These are phyloP conservation scores for Phytophthora chlamydospora DNA, from an alignment of 352 stramenopile species.

Conservation along the genomic window DNA sequence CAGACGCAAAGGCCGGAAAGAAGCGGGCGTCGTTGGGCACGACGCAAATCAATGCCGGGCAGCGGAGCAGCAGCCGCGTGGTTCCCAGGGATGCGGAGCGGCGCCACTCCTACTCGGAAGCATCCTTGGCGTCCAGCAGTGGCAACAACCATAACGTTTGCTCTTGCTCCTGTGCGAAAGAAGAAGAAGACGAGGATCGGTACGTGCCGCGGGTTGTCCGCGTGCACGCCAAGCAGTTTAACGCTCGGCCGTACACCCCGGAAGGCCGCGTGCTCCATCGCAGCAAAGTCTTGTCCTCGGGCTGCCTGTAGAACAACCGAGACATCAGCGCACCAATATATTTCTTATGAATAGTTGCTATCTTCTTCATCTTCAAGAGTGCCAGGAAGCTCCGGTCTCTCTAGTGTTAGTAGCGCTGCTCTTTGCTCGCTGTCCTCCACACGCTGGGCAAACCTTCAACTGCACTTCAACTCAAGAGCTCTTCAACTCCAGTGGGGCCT, in stretches of 20 bases:
- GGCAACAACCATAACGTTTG: slow-evolving; percentile 10
- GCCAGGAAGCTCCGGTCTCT: too few species aligned
- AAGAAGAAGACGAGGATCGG: slow-evolving; percentile 23
- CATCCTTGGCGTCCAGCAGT: slow-evolving; percentile 14
- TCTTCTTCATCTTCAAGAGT: background rate
- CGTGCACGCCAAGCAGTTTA: slow-evolving; percentile 71
- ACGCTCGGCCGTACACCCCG: slow-evolving; percentile 56
- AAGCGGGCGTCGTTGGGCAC: slow-evolving; percentile 37
- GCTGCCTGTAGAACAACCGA: slow-evolving; percentile 30
- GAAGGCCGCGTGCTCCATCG: slow-evolving; percentile 45
- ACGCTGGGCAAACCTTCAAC: too few species aligned
- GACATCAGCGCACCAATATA: slow-evolving; percentile 1
- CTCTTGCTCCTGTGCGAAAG: slow-evolving; percentile 17
- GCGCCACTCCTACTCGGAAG: slow-evolving; percentile 52
- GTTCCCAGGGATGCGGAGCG: slow-evolving; percentile 23
- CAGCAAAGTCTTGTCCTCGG: slow-evolving; percentile 58
- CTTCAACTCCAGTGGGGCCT: too few species aligned
- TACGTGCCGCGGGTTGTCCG: slow-evolving; percentile 48
- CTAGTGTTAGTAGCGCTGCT: background rate
- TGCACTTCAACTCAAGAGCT: too few species aligned
- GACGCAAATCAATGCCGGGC: slow-evolving; percentile 7
- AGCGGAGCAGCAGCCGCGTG: slow-evolving; percentile 9
- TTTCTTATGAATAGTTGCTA: slow-evolving; percentile 1
- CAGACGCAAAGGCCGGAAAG: slow-evolving; percentile 30
- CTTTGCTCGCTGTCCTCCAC: too few species aligned